These are phyloP conservation scores for Colletotrichum tamarilloi DNA, from an alignment of 2,329 filamentous ascomycete species.

Conservation along the genomic window DNA sequence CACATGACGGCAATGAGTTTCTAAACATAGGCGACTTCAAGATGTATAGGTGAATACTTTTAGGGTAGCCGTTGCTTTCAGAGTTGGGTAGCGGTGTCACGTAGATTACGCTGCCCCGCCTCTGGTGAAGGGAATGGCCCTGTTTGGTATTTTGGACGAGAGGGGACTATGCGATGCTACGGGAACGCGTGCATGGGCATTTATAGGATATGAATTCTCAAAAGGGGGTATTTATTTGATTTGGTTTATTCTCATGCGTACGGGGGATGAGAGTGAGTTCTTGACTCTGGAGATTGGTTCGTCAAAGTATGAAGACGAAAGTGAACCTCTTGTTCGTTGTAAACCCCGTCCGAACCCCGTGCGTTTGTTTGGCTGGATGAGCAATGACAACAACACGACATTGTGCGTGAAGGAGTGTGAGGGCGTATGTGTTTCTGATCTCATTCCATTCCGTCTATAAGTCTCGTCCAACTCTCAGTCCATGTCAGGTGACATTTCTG, in stretches of 20 bases:
- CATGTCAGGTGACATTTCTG: not conserved
- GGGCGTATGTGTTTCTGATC: constrained; percentile 6
- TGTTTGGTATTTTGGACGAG: not conserved
- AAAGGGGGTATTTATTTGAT: constrained; percentile 1
- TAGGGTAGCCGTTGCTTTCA: constrained; percentile 16
- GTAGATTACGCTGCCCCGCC: constrained; percentile 27
- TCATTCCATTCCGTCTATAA: not conserved
- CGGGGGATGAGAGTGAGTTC: not conserved
- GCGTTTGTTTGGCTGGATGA: not conserved
- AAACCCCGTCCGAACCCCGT: not conserved
- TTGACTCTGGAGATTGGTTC: not conserved
- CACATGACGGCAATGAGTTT: constrained; percentile 10
- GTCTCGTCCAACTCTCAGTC: not conserved
- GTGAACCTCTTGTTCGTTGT: not conserved
- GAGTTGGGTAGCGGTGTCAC: constrained; percentile 22
- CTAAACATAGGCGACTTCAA: constrained; percentile 17
- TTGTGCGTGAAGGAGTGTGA: constrained; percentile 25
- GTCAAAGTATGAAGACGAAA: not conserved
- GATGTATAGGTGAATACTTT: not conserved
- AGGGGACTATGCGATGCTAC: not conserved
- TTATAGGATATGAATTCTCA: not conserved
- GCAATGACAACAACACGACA: not conserved
- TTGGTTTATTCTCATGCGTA: constrained; percentile 4
- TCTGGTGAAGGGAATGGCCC: constrained; percentile 20
- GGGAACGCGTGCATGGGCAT: not conserved